These are phyloP conservation scores for Backusella luteola DNA, from an alignment of 192 early-diverging fungal genomes.

Conservation along the genomic window DNA sequence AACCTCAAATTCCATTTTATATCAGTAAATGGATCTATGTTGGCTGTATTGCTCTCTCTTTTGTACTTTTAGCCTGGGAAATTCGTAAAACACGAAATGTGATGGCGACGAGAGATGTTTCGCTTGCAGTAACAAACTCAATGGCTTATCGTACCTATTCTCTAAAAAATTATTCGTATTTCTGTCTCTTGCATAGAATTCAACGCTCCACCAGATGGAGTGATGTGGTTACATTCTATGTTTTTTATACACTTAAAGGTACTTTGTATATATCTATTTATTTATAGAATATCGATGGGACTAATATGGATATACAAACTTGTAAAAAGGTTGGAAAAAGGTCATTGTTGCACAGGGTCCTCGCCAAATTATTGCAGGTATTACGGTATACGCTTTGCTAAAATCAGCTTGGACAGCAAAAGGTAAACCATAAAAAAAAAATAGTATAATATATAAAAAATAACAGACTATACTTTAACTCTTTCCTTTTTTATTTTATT, in stretches of 20 bases:
- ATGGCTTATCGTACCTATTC: slow-evolving; percentile 79
- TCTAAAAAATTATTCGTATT: slow-evolving; percentile 73
- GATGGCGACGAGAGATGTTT: slow-evolving; percentile 70
- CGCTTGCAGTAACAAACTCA: slow-evolving; percentile 69
- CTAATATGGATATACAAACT: not conserved
- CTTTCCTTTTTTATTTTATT: not conserved
- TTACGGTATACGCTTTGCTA: slow-evolving; percentile 47
- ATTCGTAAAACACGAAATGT: slow-evolving; percentile 65
- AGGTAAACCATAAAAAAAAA: not conserved
- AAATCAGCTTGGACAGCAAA: slow-evolving; percentile 22
- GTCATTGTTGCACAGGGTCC: slow-evolving; percentile 81
- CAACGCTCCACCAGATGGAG: slow-evolving; percentile 59
- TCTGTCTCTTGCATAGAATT: slow-evolving; percentile 78
- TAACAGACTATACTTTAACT: not conserved
- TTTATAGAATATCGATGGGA: not conserved
- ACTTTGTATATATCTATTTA: slow-evolving; percentile 12
- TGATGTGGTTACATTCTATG: slow-evolving; percentile 77
- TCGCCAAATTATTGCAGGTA: slow-evolving; percentile 68
- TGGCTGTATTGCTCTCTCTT: slow-evolving; percentile 67
- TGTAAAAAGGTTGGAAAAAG: slow-evolving; percentile 73
- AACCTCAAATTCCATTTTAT: slow-evolving; percentile 42
- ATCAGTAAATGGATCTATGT: slow-evolving; percentile 53
- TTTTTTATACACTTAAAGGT: slow-evolving; percentile 86
- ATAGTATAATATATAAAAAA: not conserved
- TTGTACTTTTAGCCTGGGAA: slow-evolving; percentile 66